Base-by-base conservation (phyloP, 2,329 filamentous ascomycete species). In the Phoma sp. region DNA sequence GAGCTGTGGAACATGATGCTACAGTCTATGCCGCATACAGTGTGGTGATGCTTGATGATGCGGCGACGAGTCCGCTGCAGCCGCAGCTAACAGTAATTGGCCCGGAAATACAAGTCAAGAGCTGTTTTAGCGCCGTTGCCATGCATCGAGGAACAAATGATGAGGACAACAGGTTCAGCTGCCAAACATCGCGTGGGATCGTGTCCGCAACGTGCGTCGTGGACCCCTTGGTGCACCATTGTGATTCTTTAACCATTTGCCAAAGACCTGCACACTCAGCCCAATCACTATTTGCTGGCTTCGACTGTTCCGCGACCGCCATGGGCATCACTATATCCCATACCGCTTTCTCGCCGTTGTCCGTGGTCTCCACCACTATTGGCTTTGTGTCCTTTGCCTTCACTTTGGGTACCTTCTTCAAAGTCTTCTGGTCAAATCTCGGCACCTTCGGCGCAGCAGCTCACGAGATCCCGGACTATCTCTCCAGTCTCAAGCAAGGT, bases 351-450 rank as follows among this genome's bases (percentile, higher is more conserved):
- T 61, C 73, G 3, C 74, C 76, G 2, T 57, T 78, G 25, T 73
- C 72, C 12, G 43, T 78, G 21, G 65, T 70, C 25, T 72, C 66
- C 22, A 73, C 62, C 29, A 64, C 74, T 29, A 75, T 78, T 27
- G 77, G 77, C 43, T 74, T 79, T 55, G 67, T 79, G 25, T 74
- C 71, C 33, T 79, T 79, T 44, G 74, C 73, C 29, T 78, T 79
- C 65, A 80, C 78, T 0, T 54, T 79, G 17, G 70, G 65, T n/a
- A 80, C 77, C 15, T 74, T 78, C 60, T 43, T 79, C 24, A 69
- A 73, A 43, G 75, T 79, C 7, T 70, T 78, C 46, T 79, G 75
- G 76, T 62, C 64, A 41, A 76, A 77, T 19, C 58, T 79, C 33
- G 55, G 65, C n/a, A 78, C 76, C 3, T 55, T 78, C 27, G 57